phyloP scores from a whole-genome alignment of 495 filamentous ascomycete genomes.

The Trypethelium eluteriae region DNA sequence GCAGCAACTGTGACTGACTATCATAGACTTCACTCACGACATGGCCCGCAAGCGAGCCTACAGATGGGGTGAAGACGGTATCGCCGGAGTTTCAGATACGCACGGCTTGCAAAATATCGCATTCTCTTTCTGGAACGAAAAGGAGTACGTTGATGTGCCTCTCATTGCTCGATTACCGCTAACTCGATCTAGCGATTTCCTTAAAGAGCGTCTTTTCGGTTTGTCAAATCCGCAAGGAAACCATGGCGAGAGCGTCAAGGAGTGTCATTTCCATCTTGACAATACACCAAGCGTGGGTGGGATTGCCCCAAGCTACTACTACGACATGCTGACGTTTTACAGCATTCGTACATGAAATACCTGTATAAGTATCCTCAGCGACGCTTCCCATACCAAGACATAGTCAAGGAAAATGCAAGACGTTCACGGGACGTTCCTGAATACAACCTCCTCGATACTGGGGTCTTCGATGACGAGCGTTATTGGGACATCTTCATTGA shows the following conservation, averaged over 20 bases:
- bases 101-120: slow-evolving; percentile 86
- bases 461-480: slow-evolving; percentile 79
- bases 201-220: slow-evolving; percentile 92
- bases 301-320: slow-evolving; percentile 35
- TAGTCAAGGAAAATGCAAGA: slow-evolving; percentile 73
- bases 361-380: slow-evolving; percentile 95
- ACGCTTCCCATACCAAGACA: slow-evolving; percentile 82
- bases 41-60: slow-evolving; percentile 79
- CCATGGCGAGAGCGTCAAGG: slow-evolving; percentile 93
- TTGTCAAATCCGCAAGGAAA: slow-evolving; percentile 93
- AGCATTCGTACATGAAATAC: slow-evolving; percentile 99
- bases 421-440: slow-evolving; percentile 68
- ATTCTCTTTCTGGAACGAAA: slow-evolving; percentile 95
- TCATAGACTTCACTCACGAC: slow-evolving; percentile 82
- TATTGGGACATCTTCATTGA: slow-evolving; percentile 99
- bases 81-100: slow-evolving; percentile 88
- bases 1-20: slow-evolving; percentile 1
- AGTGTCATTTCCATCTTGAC: slow-evolving; percentile 91
- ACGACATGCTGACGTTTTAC: slow-evolving; percentile 27
- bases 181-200: slow-evolving; percentile 55
- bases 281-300: slow-evolving; percentile 59
- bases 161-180: slow-evolving; percentile 16
- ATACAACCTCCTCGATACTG: slow-evolving; percentile 87
- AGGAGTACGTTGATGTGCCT: slow-evolving; percentile 58
- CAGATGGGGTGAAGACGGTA: slow-evolving; percentile 95